Conservation (phyloP, 352 stramenopile genomes). For the Phytopythium oedochilum region DNA sequence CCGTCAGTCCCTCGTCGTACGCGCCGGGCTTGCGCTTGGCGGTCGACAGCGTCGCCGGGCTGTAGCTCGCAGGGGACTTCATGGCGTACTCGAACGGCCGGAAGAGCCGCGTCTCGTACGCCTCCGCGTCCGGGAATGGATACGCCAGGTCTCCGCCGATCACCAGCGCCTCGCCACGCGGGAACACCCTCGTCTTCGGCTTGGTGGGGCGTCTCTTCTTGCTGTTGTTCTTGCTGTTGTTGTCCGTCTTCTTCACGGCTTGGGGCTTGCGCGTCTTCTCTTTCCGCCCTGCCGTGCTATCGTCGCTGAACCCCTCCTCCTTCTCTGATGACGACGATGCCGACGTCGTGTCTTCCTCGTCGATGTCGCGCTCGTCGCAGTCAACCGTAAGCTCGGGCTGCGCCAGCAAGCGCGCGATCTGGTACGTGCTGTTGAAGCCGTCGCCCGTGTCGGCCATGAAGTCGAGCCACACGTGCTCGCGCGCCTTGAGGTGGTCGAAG, state of each 20-base stretch:
- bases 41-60: slow-evolving; percentile 87
- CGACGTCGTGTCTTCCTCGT: neutral
- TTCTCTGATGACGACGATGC: neutral
- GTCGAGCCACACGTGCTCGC: slow-evolving; percentile 90
- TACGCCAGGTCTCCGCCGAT: slow-evolving; percentile 93
- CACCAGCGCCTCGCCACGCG: slow-evolving; percentile 84
- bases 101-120: slow-evolving; percentile 90
- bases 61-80: slow-evolving; percentile 82
- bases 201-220: slow-evolving; percentile 1
- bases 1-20: slow-evolving; percentile 69
- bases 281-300: neutral
- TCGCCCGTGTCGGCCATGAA: slow-evolving; percentile 94
- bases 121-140: slow-evolving; percentile 81
- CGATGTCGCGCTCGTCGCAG: slow-evolving; percentile 17
- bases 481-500: slow-evolving; percentile 76
- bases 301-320: neutral
- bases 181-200: slow-evolving; percentile 46
- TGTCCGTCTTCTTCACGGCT: neutral
- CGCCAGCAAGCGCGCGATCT: slow-evolving; percentile 88
- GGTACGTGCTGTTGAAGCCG: slow-evolving; percentile 92
- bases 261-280: neutral
- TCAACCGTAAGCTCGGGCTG: slow-evolving; percentile 84
- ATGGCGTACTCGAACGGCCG: slow-evolving; percentile 93
- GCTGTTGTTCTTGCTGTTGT: neutral
- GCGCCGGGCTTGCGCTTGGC: slow-evolving; percentile 34